Conservation (phyloP, 2,329 filamentous ascomycete genomes). For the Fusarium floridanum region DNA sequence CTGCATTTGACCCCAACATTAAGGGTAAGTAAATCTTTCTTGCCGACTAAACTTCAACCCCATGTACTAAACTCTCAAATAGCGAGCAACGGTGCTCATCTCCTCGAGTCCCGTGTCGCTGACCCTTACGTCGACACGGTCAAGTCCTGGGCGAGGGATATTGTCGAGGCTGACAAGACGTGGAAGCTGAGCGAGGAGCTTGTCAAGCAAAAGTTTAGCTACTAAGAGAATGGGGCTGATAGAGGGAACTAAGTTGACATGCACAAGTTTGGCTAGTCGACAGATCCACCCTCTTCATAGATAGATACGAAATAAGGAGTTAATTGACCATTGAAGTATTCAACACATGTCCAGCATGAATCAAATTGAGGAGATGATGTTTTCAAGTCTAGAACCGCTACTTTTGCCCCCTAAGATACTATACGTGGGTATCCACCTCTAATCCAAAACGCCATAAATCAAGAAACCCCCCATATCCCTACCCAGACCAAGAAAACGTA, state of each 20-base stretch:
- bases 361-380: background rate
- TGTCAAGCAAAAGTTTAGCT: slow-evolving; percentile 56
- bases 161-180: slow-evolving; percentile 56
- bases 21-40: slow-evolving; percentile 22
- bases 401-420: slow-evolving; percentile 2
- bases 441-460: slow-evolving; percentile 21
- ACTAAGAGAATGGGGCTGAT: slow-evolving; percentile 22
- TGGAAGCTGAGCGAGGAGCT: slow-evolving; percentile 62
- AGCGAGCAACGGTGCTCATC: slow-evolving; percentile 51
- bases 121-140: slow-evolving; percentile 48
- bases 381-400: slow-evolving; percentile 9
- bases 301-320: background rate
- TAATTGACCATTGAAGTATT: background rate
- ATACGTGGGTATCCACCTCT: slow-evolving; percentile 21
- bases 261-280: background rate
- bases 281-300: background rate
- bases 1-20: slow-evolving; percentile 54
- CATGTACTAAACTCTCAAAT: background rate
- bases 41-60: rapidly evolving
- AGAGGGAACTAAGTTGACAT: background rate
- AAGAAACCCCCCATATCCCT: background rate
- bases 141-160: slow-evolving; percentile 49
- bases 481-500: background rate
- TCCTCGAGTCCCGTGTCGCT: slow-evolving; percentile 50
- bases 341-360: background rate